Base-by-base conservation (phyloP, 805 yeast species). In the Cyberlindnera saturnus region DNA sequence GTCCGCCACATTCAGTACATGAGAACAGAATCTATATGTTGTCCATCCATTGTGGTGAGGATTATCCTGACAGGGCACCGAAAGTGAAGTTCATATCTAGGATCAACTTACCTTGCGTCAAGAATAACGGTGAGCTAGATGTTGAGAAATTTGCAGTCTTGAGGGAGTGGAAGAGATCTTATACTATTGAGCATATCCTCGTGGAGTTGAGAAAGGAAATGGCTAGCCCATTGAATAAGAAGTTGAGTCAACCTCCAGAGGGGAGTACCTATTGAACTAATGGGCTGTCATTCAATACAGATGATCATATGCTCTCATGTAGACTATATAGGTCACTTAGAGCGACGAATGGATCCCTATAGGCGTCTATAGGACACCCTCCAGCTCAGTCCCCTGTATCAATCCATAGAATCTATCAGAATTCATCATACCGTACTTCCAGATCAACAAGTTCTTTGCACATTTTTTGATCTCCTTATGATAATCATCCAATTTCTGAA, bases 11-110 rank as follows among this genome's bases (percentile, higher is more conserved):
- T 58, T 78, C 80, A 39, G 70, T 77, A 23, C 97, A 91, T 62
- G 97, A 90, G 63, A 93, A 93, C 65, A 75, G 99, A 60, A 93
- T 93, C 49, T 93, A 93, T 63, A 82, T 87, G 31, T 71, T 93
- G 43, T 79, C 76, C 41, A 79, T 93, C 39, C 80, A 78, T 49
- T 90, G 97, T 62, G 97, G 89, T 17, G 79, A 77, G 5, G 68
- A 73, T 6, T 93, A 93, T 62, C 99, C 99, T 1, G 93, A 86
- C 48, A 62, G 74, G 52, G 96, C 99, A 3, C 99, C 99, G 14
- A 61, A 63, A 34, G 91, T 93, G 36, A 74, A 69, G 51, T 93
- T 93, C 60, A 70, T 84, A 16, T 83, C 96, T 32, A 85, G 82
- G 69, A 79, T 93, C 53, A 93, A 91, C 62, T 72, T 93, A 44